phyloP scores from a whole-genome alignment of 2,329 filamentous ascomycete species.

The Arthroderma sp. region DNA sequence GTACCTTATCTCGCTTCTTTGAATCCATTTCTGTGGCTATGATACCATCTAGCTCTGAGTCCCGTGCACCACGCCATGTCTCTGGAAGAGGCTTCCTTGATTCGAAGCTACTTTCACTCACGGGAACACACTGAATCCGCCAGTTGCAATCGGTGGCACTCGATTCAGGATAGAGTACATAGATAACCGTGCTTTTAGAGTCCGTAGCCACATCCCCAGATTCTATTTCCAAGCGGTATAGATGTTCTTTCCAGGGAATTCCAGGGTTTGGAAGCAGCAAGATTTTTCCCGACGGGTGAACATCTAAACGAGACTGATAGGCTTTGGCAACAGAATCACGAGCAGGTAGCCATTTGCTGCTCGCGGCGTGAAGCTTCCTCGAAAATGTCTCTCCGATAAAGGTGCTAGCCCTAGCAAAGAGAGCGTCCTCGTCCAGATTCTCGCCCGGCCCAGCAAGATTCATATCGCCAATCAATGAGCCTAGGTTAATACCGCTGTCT shows the following conservation, averaged over 20 bases:
- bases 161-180: conserved; percentile 85
- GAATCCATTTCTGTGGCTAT: conserved; percentile 31
- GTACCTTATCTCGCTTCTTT: conserved; percentile 27
- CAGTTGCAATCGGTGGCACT: conserved; percentile 66
- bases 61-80: conserved; percentile 80
- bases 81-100: conserved; percentile 86
- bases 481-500: conserved; percentile 70
- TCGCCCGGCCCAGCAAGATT: conserved; percentile 52
- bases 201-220: conserved; percentile 14
- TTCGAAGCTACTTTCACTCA: conserved; percentile 72
- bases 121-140: conserved; percentile 86
- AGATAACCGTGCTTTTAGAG: conserved; percentile 44
- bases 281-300: conserved; percentile 64
- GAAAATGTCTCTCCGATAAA: conserved; percentile 87
- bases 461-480: conserved; percentile 66
- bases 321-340: conserved; percentile 65
- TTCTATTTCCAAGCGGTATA: conserved; percentile 72
- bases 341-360: conserved; percentile 73
- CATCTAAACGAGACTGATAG: conserved; percentile 54
- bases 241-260: conserved; percentile 88
- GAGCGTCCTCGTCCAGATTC: conserved; percentile 64
- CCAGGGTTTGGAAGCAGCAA: conserved; percentile 67
- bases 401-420: conserved; percentile 62
- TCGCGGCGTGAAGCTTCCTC: conserved; percentile 64
- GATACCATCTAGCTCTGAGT: conserved; percentile 63